Conservation (phyloP, 2,329 filamentous ascomycete genomes). For the Trichoderma atrobrunneum region DNA sequence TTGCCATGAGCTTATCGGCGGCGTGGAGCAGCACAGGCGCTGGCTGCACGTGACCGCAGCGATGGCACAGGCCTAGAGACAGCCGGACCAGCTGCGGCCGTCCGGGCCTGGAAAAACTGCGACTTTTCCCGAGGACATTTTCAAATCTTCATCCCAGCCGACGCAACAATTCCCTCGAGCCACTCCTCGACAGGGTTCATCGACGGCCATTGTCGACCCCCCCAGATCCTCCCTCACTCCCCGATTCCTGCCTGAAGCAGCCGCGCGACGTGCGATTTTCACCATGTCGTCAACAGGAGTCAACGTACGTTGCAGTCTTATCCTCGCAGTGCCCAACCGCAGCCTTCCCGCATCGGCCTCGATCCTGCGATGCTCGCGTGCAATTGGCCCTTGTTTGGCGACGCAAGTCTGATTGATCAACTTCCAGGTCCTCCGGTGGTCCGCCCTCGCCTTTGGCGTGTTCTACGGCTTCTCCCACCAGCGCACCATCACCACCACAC, state of each 20-base stretch:
- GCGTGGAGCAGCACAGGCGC: slow-evolving; percentile 1
- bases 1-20: slow-evolving; percentile 15
- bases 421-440: slow-evolving; percentile 89
- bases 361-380: slow-evolving; percentile 8
- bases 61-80: neutral
- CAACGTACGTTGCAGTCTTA: slow-evolving; percentile 52
- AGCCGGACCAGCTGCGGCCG: slow-evolving; percentile 35
- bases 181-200: slow-evolving; percentile 43
- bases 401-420: slow-evolving; percentile 29
- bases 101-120: slow-evolving; percentile 41
- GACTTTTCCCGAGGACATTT: slow-evolving; percentile 47
- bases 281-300: slow-evolving; percentile 67
- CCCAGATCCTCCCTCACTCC: slow-evolving; percentile 35
- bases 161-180: slow-evolving; percentile 41
- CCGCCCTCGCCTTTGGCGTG: slow-evolving; percentile 84
- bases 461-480: slow-evolving; percentile 97
- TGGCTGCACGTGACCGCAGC: slow-evolving; percentile 15
- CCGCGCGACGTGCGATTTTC: slow-evolving; percentile 43
- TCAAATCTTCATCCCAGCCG: slow-evolving; percentile 41
- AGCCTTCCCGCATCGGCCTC: slow-evolving; percentile 23
- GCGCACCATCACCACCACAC: slow-evolving; percentile 68
- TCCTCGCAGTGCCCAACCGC: slow-evolving; percentile 11
- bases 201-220: slow-evolving; percentile 42
- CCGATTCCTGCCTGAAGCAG: slow-evolving; percentile 37
- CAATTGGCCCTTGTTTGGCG: slow-evolving; percentile 17